Evolutionary conservation across 306 rosid genomes (phyloP), one percentile per base, ranked within the genome.

Genomic region (Rubus parviflorus): DNA sequence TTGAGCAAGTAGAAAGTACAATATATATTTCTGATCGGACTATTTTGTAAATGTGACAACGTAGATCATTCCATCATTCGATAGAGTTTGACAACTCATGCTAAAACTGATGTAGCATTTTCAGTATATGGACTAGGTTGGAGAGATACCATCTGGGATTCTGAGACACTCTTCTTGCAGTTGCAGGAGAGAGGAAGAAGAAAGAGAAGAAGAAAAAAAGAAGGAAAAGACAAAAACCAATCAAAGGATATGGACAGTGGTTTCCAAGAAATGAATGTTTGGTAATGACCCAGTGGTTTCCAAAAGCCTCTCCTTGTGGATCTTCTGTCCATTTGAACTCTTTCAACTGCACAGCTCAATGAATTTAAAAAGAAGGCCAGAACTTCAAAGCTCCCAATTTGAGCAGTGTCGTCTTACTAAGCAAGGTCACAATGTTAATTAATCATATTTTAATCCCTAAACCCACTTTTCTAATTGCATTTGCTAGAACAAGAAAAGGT

Each of bases 241-340:
- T n/a, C n/a, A n/a, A n/a, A n/a, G n/a, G n/a, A n/a, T n/a, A n/a
- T n/a, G n/a, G n/a, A n/a, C n/a, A n/a, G n/a, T n/a, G n/a, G n/a
- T n/a, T n/a, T n/a, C 45, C 68, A 79, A 63, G 75, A 81, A 65
- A 57, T 75, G 74, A 81, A 58, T 74, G 78, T 60, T 60, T 54
- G 40, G 65, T 70, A 82, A 53, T 71, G 81, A 51, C 74, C 25
- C 53, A 22, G 74, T 77, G 49, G 72, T 76, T 84, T 79, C 68
- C 80, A 25, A 72, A 84, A 77, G 85, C 46, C 40, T 88, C 96
- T 72, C 70, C 81, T 75, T 82, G 84, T n/a, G n/a, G n/a, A n/a
- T 86, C 74, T 79, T 85, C 82, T 63, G 69, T 73, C 65, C 80
- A 81, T 86, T 65, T 51, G 68, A 53, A 54, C 65, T 47, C 68